phyloP scores from a whole-genome alignment of 2,329 filamentous ascomycete genomes.

The Setomelanomma holmii region DNA sequence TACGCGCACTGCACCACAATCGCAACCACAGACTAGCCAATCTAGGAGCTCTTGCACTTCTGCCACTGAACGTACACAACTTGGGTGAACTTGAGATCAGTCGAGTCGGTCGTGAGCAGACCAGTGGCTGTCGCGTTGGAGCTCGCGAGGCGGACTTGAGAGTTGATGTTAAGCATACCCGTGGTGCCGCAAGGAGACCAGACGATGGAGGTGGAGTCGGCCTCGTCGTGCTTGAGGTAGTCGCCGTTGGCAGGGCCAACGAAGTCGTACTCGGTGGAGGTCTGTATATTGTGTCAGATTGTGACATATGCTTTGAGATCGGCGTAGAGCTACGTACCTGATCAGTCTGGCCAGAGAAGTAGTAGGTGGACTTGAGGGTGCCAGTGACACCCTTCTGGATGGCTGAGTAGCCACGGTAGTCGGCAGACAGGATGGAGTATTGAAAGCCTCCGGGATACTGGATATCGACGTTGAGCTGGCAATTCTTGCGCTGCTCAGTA shows the following conservation, averaged over 20 bases:
- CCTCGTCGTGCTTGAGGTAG: constrained; percentile 50
- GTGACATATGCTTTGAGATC: background rate
- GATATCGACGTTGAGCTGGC: constrained; percentile 61
- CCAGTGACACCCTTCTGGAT: constrained; percentile 57
- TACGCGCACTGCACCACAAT: constrained; percentile 14
- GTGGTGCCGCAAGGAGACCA: constrained; percentile 61
- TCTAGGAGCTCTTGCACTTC: constrained; percentile 41
- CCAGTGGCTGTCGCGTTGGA: constrained; percentile 43
- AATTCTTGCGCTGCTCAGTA: constrained; percentile 60
- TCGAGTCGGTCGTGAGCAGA: constrained; percentile 57
- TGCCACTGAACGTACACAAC: constrained; percentile 56
- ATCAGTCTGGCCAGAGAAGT: constrained; percentile 57
- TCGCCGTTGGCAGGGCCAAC: constrained; percentile 47
- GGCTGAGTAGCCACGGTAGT: constrained; percentile 60
- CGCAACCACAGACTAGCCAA: constrained; percentile 1
- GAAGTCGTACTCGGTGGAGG: constrained; percentile 50
- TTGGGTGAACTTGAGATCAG: constrained; percentile 57
- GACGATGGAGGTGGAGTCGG: constrained; percentile 55
- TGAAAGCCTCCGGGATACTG: constrained; percentile 61
- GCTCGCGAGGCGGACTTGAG: constrained; percentile 53
- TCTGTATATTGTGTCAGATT: constrained; percentile 29
- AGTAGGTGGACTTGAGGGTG: constrained; percentile 61
- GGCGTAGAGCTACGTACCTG: constrained; percentile 42
- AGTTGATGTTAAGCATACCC: constrained; percentile 63
- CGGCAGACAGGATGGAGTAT: constrained; percentile 60